Evolutionary conservation across 177 flowering plant genomes (phyloP), one percentile per base, ranked within the genome.

Genomic region (Vitis hybrid): DNA sequence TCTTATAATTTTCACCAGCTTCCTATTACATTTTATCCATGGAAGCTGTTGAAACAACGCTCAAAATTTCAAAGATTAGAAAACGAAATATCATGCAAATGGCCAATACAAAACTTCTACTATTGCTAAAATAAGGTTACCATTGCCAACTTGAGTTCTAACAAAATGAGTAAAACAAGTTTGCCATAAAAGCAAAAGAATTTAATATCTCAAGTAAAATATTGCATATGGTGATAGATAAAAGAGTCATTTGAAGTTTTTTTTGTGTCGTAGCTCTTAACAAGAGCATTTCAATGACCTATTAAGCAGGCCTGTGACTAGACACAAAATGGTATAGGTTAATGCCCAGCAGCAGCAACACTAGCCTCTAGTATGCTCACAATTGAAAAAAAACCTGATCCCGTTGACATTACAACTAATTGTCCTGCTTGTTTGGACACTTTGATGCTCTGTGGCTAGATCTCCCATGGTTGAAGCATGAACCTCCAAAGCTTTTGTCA

Each of bases 371-470:
- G 30, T 34, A 62, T 18, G 49, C 34, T 30, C 58, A 62, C 30
- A 19, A 55, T 48, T 17, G 65, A 39, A 19, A 51, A 51, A 26
- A 12, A 5, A 17, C n/a, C 2, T 39, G 12, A 18, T 15, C 30
- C 56, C 23, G 3, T 21, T 19, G 48, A 21, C 56, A 15, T 8
- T 7, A 56, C 32, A 21, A 56, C 69, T 82, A 90, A 70, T 78
- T 85, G 14, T 55, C 81, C 62, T 65, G 77, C 79, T 87, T 84
- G 68, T 56, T 79, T 1, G 95, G 96, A 85, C 99, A 95, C 9
- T 95, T 97, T 2, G 97, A 83, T 76, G 99, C 96, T 73, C 86
- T 84, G 79, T 95, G 99, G 57, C 99, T 98, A 19, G 86, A 62
- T 30, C 76, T 78, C 56, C 97, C 98, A 70, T 97, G 93, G 58